These are phyloP conservation scores for Smallanthus sonchifolius DNA, from an alignment of 129 eudicot species.

Conservation along the genomic window DNA sequence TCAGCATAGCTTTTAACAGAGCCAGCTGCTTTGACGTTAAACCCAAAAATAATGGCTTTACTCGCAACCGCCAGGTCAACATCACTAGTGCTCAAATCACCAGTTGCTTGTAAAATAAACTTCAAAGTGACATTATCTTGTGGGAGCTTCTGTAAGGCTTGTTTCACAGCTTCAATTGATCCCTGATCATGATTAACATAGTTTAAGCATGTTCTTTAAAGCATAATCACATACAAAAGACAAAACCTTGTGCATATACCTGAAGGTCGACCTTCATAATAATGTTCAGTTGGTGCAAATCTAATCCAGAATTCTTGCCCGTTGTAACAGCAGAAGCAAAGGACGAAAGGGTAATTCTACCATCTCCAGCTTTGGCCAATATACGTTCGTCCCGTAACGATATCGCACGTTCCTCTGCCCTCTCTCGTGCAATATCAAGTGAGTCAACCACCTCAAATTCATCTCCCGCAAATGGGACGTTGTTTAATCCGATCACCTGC, in stretches of 20 bases:
- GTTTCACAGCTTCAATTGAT: conserved; percentile 88
- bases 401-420: conserved; percentile 75
- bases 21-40: conserved; percentile 79
- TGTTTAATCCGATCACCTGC: conserved; percentile 87
- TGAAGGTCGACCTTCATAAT: conserved; percentile 89
- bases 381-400: conserved; percentile 62
- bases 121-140: conserved; percentile 84
- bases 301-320: conserved; percentile 72
- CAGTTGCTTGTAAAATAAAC: conserved; percentile 86
- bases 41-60: conserved; percentile 82
- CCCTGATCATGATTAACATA: conserved; percentile 52
- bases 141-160: conserved; percentile 92
- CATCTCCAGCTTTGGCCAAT: conserved; percentile 86
- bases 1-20: conserved; percentile 81
- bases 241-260: conserved; percentile 40
- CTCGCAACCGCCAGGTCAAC: conserved; percentile 92
- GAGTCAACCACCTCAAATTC: conserved; percentile 89
- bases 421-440: conserved; percentile 83
- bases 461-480: conserved; percentile 91
- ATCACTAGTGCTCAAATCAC: conserved; percentile 83
- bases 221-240: conserved; percentile 4
- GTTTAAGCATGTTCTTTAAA: background rate
- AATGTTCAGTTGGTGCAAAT: conserved; percentile 80
- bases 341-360: conserved; percentile 80
- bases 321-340: conserved; percentile 85